A percentile compares a stretch with the other conserved stretches of the same genome.
phyloP scores from a whole-genome alignment of 352 stramenopile genomes.

The Nothophytophthora sp. region DNA sequence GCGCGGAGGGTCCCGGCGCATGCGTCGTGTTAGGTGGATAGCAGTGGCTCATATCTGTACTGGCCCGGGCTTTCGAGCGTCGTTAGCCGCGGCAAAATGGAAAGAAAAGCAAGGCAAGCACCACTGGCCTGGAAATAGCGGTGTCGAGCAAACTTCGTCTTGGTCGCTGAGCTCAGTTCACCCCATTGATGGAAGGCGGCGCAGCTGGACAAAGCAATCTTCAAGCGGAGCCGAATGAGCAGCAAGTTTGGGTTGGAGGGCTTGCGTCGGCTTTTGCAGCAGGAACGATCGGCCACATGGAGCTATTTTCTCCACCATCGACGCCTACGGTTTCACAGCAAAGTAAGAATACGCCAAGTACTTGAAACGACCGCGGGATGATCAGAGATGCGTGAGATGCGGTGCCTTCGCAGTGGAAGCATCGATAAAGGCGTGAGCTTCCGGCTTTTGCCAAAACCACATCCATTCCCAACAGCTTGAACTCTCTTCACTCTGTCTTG shows the following conservation, averaged over 20 bases:
- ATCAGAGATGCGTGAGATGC: background rate
- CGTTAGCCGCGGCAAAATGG: background rate
- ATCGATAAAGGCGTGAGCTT: background rate
- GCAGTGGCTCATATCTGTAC: conserved; percentile 14
- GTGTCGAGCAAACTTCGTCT: conserved; percentile 4
- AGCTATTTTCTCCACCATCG: too few relatives aligned
- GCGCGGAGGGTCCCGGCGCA: conserved; percentile 2
- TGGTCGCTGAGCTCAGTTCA: too few relatives aligned
- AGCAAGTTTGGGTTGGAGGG: too few relatives aligned
- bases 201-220: too few relatives aligned
- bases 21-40: conserved; percentile 16
- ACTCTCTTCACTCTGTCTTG: conserved; percentile 16
- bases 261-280: too few relatives aligned
- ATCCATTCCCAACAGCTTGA: conserved; percentile 33
- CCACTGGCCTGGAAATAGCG: conserved; percentile 24
- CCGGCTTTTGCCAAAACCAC: conserved; percentile 26
- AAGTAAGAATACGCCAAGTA: too few relatives aligned
- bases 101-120: conserved; percentile 2
- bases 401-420: background rate
- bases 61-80: background rate
- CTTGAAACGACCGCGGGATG: too few relatives aligned
- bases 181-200: too few relatives aligned
- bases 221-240: too few relatives aligned
- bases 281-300: too few relatives aligned
- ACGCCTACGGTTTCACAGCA: too few relatives aligned